Conservation (phyloP, 1,284 basidiomycete species). For the Sporisorium graminicola region DNA sequence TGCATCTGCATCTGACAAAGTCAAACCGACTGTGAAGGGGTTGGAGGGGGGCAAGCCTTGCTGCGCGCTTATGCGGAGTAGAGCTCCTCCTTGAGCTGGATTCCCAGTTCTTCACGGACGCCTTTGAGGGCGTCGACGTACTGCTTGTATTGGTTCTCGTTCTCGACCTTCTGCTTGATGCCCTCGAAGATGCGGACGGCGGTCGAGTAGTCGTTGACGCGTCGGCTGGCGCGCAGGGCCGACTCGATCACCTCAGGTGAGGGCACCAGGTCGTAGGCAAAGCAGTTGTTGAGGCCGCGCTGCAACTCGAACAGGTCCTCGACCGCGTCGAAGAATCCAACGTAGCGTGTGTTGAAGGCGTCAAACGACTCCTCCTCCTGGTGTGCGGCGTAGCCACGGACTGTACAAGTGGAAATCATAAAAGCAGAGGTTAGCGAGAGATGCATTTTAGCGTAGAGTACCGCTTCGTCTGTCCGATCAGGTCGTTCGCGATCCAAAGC, state of each 20-base stretch:
- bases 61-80: constrained; percentile 45
- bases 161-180: constrained; percentile 69
- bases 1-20: too few species aligned
- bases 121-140: constrained; percentile 67
- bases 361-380: constrained; percentile 89
- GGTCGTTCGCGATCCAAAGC: too few species aligned
- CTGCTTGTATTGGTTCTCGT: constrained; percentile 67
- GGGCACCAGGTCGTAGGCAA: constrained; percentile 97
- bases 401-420: constrained; percentile 17
- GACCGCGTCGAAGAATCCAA: constrained; percentile 89
- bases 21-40: too few species aligned
- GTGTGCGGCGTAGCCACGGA: constrained; percentile 62
- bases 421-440: constrained; percentile 3
- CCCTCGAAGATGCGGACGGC: constrained; percentile 90
- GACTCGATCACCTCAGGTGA: constrained; percentile 88
- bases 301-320: constrained; percentile 89
- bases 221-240: constrained; percentile 86
- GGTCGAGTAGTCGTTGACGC: constrained; percentile 96
- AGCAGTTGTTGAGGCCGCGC: constrained; percentile 98
- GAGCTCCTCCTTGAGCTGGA: constrained; percentile 66
- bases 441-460: too few species aligned
- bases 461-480: constrained; percentile 4
- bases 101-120: constrained; percentile 65
- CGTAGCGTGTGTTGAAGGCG: constrained; percentile 91
- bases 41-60: too few species aligned